Evolutionary conservation across 805 yeast species (phyloP).

Genomic region (Cyberlindnera americana): DNA sequence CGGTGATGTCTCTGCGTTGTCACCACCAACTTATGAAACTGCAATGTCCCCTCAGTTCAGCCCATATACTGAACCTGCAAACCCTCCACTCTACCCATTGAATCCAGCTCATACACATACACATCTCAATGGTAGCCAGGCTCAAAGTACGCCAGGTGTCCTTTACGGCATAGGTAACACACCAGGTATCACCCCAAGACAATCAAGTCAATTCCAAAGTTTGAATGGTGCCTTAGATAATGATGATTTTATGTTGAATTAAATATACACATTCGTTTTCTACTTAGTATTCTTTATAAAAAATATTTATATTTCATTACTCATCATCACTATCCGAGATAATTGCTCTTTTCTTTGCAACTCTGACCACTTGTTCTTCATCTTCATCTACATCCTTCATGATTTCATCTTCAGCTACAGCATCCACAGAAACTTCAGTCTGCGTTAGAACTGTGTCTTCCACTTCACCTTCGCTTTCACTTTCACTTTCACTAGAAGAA

Average conservation of each 20-base stretch:
- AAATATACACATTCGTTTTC: no score
- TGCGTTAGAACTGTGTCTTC: no score
- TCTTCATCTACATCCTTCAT: conserved; percentile 1
- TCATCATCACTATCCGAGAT: conserved; percentile 16
- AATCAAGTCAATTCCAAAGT: conserved; percentile 23
- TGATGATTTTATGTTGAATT: conserved; percentile 19
- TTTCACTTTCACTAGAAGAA: conserved; percentile 5
- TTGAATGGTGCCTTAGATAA: conserved; percentile 26
- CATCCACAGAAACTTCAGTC: no score
- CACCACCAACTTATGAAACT: conserved; percentile 79
- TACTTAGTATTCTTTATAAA: no score
- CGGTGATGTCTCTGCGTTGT: conserved; percentile 72
- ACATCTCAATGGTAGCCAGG: conserved; percentile 19
- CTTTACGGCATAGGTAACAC: conserved; percentile 43
- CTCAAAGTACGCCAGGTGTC: conserved; percentile 33
- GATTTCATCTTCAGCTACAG: neutral
- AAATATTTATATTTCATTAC: no score
- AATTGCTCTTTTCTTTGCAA: conserved; percentile 10
- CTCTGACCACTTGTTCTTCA: conserved; percentile 2
- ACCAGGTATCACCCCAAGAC: conserved; percentile 33
- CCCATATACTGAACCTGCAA: conserved; percentile 12
- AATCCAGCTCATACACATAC: conserved; percentile 27
- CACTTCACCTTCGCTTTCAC: neutral
- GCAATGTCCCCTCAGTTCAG: conserved; percentile 18
- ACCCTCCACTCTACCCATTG: conserved; percentile 29